phyloP scores from a whole-genome alignment of 345 rosid species.

The Leavenworthia alabamica region DNA sequence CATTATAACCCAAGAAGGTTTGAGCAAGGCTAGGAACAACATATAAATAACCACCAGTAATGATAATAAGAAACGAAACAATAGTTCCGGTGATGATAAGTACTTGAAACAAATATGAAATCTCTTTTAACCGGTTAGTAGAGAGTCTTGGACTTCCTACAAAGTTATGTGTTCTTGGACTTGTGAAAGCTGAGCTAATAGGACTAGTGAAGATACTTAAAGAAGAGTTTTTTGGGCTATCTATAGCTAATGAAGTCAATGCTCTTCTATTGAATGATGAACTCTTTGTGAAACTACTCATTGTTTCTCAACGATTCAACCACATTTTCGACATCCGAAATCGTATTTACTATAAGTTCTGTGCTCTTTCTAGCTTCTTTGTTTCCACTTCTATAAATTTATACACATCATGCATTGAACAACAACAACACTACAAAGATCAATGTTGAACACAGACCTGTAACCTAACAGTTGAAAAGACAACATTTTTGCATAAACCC shows the following conservation, averaged over 20 bases:
- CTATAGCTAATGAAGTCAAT: conserved; percentile 30
- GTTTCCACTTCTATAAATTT: not conserved
- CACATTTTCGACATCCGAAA: conserved; percentile 15
- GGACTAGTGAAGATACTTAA: conserved; percentile 38
- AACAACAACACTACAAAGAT: not conserved
- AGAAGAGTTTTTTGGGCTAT: conserved; percentile 28
- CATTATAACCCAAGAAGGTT: conserved; percentile 40
- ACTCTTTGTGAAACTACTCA: conserved; percentile 45
- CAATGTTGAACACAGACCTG: conserved; percentile 16
- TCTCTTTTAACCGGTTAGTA: conserved; percentile 30
- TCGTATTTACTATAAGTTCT: not conserved
- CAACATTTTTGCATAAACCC: conserved; percentile 5
- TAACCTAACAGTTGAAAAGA: conserved; percentile 9
- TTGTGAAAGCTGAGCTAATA: conserved; percentile 30
- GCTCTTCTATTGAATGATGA: conserved; percentile 44
- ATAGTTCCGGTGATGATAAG: conserved; percentile 46
- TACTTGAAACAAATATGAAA: conserved; percentile 42
- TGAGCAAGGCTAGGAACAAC: conserved; percentile 60
- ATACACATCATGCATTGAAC: conserved; percentile 15
- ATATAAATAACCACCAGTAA: conserved; percentile 52
- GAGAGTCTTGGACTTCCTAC: conserved; percentile 32
- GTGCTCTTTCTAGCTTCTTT: not conserved
- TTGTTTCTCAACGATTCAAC: conserved; percentile 32
- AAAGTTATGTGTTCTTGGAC: conserved; percentile 32
- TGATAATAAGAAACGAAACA: conserved; percentile 44